Conservation (phyloP, 1,284 basidiomycete genomes). For the Ceratorhiza oryzae-sativae region DNA sequence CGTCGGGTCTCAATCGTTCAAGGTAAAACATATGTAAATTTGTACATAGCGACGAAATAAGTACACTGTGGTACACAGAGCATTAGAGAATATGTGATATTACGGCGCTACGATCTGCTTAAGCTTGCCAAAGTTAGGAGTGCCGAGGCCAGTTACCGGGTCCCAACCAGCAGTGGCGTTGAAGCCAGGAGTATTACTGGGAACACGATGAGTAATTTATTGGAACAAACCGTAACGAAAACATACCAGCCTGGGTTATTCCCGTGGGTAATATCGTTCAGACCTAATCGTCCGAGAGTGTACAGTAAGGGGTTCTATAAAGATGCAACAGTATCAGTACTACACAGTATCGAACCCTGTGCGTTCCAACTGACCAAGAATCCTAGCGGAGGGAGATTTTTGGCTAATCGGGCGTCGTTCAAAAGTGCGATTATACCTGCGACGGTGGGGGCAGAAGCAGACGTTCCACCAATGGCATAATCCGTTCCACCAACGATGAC, state of each 20-base stretch:
- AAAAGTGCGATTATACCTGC: constrained; percentile 48
- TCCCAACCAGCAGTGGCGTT: constrained; percentile 45
- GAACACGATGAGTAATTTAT: neutral
- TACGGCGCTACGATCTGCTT: constrained; percentile 15
- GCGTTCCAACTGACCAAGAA: constrained; percentile 43
- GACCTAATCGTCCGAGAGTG: constrained; percentile 16
- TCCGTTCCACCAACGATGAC: constrained; percentile 46
- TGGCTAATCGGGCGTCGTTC: constrained; percentile 49
- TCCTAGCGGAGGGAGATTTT: constrained; percentile 46
- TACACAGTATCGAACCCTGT: neutral
- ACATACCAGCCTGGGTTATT: constrained; percentile 42
- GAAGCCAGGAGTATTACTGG: constrained; percentile 39
- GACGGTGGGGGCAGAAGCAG: constrained; percentile 41
- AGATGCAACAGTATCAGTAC: neutral
- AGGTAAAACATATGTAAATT: neutral
- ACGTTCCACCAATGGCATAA: constrained; percentile 44
- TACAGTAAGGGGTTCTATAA: constrained; percentile 37
- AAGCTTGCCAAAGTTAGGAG: constrained; percentile 40
- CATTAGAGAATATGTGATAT: too few relatives aligned
- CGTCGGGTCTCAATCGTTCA: too few relatives aligned
- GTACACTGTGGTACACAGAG: too few relatives aligned
- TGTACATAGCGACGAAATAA: too few relatives aligned
- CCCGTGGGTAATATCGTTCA: constrained; percentile 47
- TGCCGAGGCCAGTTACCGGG: constrained; percentile 43
- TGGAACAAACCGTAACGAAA: neutral